Evolutionary conservation across 495 filamentous ascomycete species (phyloP).

Genomic region (Neohortaea acidophila): DNA sequence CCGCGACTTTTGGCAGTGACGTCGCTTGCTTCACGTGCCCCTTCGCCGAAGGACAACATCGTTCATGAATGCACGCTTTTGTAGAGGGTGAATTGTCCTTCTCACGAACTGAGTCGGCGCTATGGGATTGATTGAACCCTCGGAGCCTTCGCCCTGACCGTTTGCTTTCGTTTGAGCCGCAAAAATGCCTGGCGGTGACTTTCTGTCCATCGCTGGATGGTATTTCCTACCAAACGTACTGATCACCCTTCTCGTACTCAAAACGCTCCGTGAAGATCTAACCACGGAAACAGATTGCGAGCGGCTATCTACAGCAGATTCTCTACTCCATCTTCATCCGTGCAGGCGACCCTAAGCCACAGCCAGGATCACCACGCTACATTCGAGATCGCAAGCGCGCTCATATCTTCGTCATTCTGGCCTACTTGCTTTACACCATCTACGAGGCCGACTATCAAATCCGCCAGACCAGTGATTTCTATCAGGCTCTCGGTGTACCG

Average conservation of each 20-base stretch:
- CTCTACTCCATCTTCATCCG: constrained; percentile 86
- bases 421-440: constrained; percentile 83
- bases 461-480: constrained; percentile 56
- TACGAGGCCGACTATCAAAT: constrained; percentile 82
- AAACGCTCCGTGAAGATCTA: not conserved
- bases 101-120: too few relatives aligned
- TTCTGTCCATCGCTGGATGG: constrained; percentile 18
- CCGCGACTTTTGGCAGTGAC: not conserved
- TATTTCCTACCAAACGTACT: constrained; percentile 17
- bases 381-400: constrained; percentile 61
- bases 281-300: constrained; percentile 7
- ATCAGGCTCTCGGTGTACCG: constrained; percentile 53
- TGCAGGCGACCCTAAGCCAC: constrained; percentile 70
- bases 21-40: too few relatives aligned
- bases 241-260: not conserved
- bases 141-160: too few relatives aligned
- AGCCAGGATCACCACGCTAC: constrained; percentile 53
- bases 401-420: constrained; percentile 61
- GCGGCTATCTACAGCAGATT: constrained; percentile 59
- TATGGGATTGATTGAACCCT: too few relatives aligned
- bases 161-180: too few relatives aligned
- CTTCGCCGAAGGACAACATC: too few relatives aligned
- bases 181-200: too few relatives aligned
- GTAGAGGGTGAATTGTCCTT: too few relatives aligned
- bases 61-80: too few relatives aligned